Base-by-base conservation (phyloP, 192 early-diverging fungal species). In the Umbelopsis vinacea region DNA sequence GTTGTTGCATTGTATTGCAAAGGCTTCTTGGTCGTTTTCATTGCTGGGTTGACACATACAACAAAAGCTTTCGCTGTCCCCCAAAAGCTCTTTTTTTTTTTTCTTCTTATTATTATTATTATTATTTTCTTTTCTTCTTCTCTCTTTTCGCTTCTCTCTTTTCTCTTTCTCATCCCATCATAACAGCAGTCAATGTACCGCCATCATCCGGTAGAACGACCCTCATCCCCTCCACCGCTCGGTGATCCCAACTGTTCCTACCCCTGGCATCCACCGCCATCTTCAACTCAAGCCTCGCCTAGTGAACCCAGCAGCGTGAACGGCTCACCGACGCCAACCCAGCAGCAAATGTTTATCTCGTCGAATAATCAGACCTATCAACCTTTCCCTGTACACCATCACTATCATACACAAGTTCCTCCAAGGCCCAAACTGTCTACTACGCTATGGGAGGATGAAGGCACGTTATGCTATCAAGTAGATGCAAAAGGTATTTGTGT, bases 401-500 rank as follows among this genome's bases (percentile, higher is more conserved):
- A 29, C 17, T 63, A 63, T 35, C 57, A 63, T n/a, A 22, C 57
- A 29, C 57, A 63, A 14, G 57, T 63, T 19, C 48, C 66, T 48
- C 72, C 71, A 17, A 57, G 73, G 33, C 66, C 69, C 8, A 74
- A 71, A 35, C 54, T 79, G 11, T 83, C 88, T 38, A 89, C 88
- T 4, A 85, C 86, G 66, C 78, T 88, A 68, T 89, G 88, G 88
- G 88, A 89, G 71, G 88, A 89, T 81, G 88, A 89, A 80, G 81
- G 82, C 46, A 89, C 88, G n/a, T 69, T 89, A 55, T 86, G 85
- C 53, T 89, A 88, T 75, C 88, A 89, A 76, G 84, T 89, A 63
- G 87, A 89, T 71, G 86, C 82, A 24, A 77, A 83, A 76, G 87
- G 87, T 6, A 85, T 88, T 23, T 89, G 87, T 66, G 85, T 89